Evolutionary conservation across 129 eudicot species (phyloP).

Genomic region (Helianthus tuberosus): DNA sequence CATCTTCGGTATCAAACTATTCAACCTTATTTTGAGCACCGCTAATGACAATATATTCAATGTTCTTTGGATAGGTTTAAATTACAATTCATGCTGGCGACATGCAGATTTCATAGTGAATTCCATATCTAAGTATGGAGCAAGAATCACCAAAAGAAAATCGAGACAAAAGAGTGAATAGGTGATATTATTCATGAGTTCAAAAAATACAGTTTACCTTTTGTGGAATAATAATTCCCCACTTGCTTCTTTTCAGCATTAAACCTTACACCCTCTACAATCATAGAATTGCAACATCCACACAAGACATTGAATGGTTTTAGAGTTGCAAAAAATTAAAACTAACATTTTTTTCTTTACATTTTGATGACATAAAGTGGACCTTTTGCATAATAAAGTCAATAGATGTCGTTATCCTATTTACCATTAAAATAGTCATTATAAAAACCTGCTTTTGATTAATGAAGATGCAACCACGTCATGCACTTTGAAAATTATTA

Average conservation of each 20-base stretch:
- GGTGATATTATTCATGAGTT: neutral
- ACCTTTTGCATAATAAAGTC: too few relatives aligned
- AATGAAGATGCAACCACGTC: too few relatives aligned
- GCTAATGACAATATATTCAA: slow-evolving; percentile 74
- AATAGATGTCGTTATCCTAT: too few relatives aligned
- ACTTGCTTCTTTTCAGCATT: slow-evolving; percentile 99
- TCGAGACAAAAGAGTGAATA: neutral
- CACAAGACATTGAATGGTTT: slow-evolving; percentile 80
- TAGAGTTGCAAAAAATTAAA: too few relatives aligned
- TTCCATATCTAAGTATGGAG: slow-evolving; percentile 75
- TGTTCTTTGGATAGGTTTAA: slow-evolving; percentile 88
- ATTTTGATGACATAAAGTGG: too few relatives aligned
- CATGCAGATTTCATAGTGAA: slow-evolving; percentile 93
- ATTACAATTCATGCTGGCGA: slow-evolving; percentile 80
- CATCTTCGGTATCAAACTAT: slow-evolving; percentile 87
- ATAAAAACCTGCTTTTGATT: too few relatives aligned
- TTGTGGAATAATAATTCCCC: slow-evolving; percentile 92
- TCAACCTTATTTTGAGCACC: slow-evolving; percentile 83
- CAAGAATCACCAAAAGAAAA: slow-evolving; percentile 21
- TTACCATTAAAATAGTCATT: too few relatives aligned
- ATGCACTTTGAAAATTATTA: too few relatives aligned
- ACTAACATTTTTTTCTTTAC: too few relatives aligned
- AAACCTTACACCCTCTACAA: slow-evolving; percentile 93
- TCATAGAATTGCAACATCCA: slow-evolving; percentile 96
- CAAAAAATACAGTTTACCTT: slow-evolving; percentile 38